These are phyloP conservation scores for Solanum rostratum DNA, from an alignment of 257 asterid species.

Conservation along the genomic window DNA sequence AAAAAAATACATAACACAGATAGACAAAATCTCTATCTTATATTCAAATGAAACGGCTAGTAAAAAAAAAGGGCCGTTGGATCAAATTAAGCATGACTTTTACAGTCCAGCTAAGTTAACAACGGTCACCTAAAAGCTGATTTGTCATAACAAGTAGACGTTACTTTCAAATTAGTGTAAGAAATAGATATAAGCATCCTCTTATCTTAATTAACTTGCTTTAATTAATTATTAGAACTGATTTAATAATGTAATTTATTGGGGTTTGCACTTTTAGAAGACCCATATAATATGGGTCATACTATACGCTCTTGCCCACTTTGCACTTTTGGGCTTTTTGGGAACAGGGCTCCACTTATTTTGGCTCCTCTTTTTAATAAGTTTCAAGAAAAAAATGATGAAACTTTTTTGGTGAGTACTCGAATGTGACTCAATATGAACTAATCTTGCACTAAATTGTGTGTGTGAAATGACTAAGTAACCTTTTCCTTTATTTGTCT, in stretches of 20 bases:
- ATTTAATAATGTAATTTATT: neutral
- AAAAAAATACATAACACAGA: neutral
- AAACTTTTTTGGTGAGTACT: neutral
- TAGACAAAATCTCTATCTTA: neutral
- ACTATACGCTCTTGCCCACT: slow-evolving; percentile 21
- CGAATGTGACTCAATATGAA: neutral
- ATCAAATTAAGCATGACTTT: slow-evolving; percentile 12
- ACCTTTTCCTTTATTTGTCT: neutral
- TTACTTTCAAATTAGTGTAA: slow-evolving; percentile 44
- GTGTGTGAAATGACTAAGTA: neutral
- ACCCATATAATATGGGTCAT: neutral
- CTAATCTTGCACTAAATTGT: neutral
- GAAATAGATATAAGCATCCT: neutral
- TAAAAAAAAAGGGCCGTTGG: slow-evolving; percentile 46
- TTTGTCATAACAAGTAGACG: slow-evolving; percentile 30
- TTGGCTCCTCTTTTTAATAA: neutral
- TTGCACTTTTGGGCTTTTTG: neutral
- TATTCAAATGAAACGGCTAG: slow-evolving; percentile 92
- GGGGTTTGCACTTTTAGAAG: slow-evolving; percentile 8
- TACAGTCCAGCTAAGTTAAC: slow-evolving; percentile 15
- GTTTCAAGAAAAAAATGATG: neutral
- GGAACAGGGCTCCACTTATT: neutral
- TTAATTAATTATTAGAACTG: neutral
- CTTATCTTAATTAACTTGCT: neutral
- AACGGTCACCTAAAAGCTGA: slow-evolving; percentile 53